These are phyloP conservation scores for Trichoderma orchidacearum DNA, from an alignment of 495 filamentous ascomycete species.

Conservation along the genomic window DNA sequence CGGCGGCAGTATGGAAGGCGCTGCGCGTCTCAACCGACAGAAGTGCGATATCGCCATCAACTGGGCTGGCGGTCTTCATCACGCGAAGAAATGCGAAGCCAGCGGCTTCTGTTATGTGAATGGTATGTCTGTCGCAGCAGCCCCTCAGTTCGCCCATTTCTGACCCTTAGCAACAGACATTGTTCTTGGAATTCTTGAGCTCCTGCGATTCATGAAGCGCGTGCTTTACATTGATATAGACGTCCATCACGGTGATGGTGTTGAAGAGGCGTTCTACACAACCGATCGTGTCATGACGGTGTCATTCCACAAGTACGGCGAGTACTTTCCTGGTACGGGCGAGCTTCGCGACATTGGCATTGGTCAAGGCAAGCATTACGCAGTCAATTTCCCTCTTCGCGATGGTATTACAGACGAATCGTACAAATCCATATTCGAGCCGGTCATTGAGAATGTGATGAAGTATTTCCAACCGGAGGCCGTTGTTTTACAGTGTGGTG, in stretches of 20 bases:
- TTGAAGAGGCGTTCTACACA: constrained; percentile 94
- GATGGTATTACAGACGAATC: constrained; percentile 89
- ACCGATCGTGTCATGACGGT: constrained; percentile 93
- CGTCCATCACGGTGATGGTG: constrained; percentile 94
- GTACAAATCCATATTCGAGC: constrained; percentile 93
- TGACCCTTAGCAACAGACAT: constrained; percentile 49
- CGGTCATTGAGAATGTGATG: constrained; percentile 87
- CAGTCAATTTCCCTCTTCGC: constrained; percentile 91
- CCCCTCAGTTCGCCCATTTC: not conserved
- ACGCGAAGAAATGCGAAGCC: constrained; percentile 89
- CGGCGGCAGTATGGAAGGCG: constrained; percentile 94
- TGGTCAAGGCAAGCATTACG: constrained; percentile 81
- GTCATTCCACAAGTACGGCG: constrained; percentile 96
- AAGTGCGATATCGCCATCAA: constrained; percentile 98
- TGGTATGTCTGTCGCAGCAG: constrained; percentile 37
- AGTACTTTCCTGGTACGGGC: constrained; percentile 96
- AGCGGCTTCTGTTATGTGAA: constrained; percentile 98
- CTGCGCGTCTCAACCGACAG: constrained; percentile 76
- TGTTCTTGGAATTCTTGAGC: constrained; percentile 83
- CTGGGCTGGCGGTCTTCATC: constrained; percentile 98
- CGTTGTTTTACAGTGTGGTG: constrained; percentile 92
- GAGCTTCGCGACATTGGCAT: constrained; percentile 93
- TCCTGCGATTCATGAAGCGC: constrained; percentile 74
- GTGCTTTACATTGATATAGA: constrained; percentile 98
- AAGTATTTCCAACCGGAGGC: constrained; percentile 89